Evolutionary conservation across 371 early-diverging fungal genomes (phyloP).

Genomic region (Batkoa obscura): DNA sequence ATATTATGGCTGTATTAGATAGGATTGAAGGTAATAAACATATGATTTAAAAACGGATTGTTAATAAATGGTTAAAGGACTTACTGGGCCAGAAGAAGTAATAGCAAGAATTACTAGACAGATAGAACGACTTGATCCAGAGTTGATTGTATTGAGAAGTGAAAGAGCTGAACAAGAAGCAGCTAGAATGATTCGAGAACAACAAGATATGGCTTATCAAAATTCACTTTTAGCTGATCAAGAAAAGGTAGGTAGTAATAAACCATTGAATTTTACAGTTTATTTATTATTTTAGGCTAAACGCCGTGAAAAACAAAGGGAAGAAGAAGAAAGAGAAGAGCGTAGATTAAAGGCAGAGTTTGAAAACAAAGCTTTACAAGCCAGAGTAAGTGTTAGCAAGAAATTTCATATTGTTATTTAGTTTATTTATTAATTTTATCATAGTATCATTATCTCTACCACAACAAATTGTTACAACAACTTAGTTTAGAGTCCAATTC

Average conservation of each 20-base stretch:
- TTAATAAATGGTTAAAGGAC: neutral
- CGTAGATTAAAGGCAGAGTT: constrained; percentile 21
- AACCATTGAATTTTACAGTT: neutral
- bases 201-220: constrained; percentile 79
- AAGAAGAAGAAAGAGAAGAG: constrained; percentile 31
- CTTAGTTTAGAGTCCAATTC: constrained; percentile 35
- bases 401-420: no score
- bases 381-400: neutral
- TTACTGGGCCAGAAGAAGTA: constrained; percentile 10
- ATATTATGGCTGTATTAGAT: constrained; percentile 44
- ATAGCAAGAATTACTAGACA: constrained; percentile 26
- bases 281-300: neutral
- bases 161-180: constrained; percentile 51
- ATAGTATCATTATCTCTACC: constrained; percentile 9
- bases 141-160: constrained; percentile 30
- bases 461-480: constrained; percentile 19
- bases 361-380: constrained; percentile 17
- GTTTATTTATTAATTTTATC: neutral
- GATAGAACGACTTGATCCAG: constrained; percentile 37
- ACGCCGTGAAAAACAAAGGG: constrained; percentile 22
- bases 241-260: constrained; percentile 45
- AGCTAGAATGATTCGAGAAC: constrained; percentile 54
- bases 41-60: neutral
- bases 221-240: constrained; percentile 67
- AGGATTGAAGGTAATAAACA: constrained; percentile 40